Base-by-base conservation (phyloP, 2,329 filamentous ascomycete genomes). In the Paramyrothecium roridum region DNA sequence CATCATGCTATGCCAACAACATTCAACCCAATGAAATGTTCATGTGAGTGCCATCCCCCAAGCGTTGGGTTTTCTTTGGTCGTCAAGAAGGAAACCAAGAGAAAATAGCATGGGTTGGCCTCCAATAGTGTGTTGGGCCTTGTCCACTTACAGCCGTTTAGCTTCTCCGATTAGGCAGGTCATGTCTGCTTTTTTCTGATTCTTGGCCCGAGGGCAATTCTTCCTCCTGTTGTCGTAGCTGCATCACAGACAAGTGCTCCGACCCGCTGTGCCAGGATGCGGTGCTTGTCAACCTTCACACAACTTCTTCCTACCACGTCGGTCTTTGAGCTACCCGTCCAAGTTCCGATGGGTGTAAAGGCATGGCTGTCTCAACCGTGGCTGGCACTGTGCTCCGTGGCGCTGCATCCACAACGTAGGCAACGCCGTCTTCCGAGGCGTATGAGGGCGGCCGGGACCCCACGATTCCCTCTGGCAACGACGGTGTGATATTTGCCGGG, bases 361-460 rank as follows among this genome's bases (percentile, higher is more conserved):
- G 74, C 22, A 80, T 66, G 40, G 13, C 12, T 43, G 75, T 72
- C 10, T 76, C 72, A 23, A 78, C 72, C 2, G 69, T 68, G n/a
- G 71, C 68, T 6, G 80, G 78, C 3, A 75, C 81, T 17, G 79
- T 80, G 8, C 83, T 85, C 55, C 85, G 73, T 47, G 85, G 85
- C 54, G 80, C 80, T 0, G 85, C 86, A 61, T 90, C 85, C 6
- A 91, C 77, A 16, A 90, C 83, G 66, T 92, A 92, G 26, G 81
- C 80, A 6, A 91, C 81, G 0, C 89, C 89, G 62, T 92, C 87
- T 11, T 93, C 89, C 0, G 87, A 90, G 3, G 81, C 77, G 67
- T 95, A 95, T 4, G 87, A 91, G 2, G 90, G 90, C 4, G 90
- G 90, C 1, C 89, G 79, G 12, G 61, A 67, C 54, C 68, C 67